Conservation (phyloP, 345 rosid species). For the Combretum micranthum region DNA sequence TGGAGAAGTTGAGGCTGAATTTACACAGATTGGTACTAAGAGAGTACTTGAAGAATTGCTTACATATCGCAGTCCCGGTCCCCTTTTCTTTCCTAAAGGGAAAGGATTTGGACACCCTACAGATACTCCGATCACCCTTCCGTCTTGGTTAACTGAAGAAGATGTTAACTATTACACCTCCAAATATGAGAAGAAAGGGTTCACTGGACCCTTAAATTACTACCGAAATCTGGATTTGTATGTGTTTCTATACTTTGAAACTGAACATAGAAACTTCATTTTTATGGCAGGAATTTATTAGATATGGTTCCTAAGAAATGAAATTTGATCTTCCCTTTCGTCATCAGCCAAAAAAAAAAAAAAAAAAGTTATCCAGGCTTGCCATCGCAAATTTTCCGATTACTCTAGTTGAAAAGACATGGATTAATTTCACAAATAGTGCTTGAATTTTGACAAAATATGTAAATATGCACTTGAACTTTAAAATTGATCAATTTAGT, state of each 20-base stretch:
- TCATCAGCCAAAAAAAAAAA: too few relatives aligned
- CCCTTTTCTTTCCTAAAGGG: conserved; percentile 42
- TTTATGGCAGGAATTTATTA: not conserved
- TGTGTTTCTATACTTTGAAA: conserved; percentile 1
- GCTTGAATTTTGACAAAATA: too few relatives aligned
- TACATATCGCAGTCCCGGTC: conserved; percentile 40
- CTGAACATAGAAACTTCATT: not conserved
- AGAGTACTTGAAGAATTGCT: conserved; percentile 41
- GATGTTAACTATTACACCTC: conserved; percentile 38
- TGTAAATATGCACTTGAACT: too few relatives aligned
- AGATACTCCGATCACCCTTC: conserved; percentile 28
- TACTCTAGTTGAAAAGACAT: too few relatives aligned
- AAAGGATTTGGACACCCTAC: conserved; percentile 29
- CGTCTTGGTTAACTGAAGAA: conserved; percentile 65
- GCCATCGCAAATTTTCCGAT: too few relatives aligned
- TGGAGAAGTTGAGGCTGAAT: conserved; percentile 64
- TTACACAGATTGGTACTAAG: conserved; percentile 33
- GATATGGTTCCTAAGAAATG: not conserved
- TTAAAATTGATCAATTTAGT: too few relatives aligned
- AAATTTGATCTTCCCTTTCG: too few relatives aligned
- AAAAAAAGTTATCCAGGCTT: too few relatives aligned
- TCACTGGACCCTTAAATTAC: conserved; percentile 76
- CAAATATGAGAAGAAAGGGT: conserved; percentile 55
- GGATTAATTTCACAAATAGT: too few relatives aligned
- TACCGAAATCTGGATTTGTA: conserved; percentile 65